These are phyloP conservation scores for Salix dunnii DNA, from an alignment of 345 rosid species.

Conservation along the genomic window DNA sequence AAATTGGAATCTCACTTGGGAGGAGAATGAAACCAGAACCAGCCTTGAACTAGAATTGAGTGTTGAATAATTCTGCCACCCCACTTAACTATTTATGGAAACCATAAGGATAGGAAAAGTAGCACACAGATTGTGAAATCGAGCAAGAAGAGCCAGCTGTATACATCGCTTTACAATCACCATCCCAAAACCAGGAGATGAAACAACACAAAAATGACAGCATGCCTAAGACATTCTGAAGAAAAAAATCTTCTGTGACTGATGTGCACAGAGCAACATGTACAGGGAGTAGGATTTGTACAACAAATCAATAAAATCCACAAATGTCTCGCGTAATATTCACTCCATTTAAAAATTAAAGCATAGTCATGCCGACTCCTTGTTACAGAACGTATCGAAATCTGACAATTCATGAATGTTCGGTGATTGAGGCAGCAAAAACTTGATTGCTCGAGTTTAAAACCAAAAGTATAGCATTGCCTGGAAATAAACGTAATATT, in stretches of 20 bases:
- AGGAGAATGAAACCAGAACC: neutral
- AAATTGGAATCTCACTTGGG: neutral
- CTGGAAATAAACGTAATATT: slow-evolving; percentile 40
- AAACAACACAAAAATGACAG: neutral
- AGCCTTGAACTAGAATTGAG: neutral
- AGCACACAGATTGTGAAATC: neutral
- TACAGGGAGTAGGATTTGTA: neutral
- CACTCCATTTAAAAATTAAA: neutral
- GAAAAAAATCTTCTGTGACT: neutral
- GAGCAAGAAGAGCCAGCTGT: neutral
- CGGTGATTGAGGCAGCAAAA: neutral
- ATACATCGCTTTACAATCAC: neutral
- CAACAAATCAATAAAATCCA: neutral
- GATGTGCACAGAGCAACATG: neutral
- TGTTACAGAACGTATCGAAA: neutral
- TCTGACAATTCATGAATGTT: neutral
- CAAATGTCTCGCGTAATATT: neutral
- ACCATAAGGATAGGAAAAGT: neutral
- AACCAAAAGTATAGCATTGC: slow-evolving; percentile 84
- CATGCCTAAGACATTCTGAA: neutral
- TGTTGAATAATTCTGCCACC: neutral
- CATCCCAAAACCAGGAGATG: neutral
- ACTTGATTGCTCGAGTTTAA: slow-evolving; percentile 26
- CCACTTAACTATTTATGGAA: neutral
- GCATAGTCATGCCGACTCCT: neutral